Conservation (phyloP, 257 asterid genomes). For the Solanum lycopersicoides region DNA sequence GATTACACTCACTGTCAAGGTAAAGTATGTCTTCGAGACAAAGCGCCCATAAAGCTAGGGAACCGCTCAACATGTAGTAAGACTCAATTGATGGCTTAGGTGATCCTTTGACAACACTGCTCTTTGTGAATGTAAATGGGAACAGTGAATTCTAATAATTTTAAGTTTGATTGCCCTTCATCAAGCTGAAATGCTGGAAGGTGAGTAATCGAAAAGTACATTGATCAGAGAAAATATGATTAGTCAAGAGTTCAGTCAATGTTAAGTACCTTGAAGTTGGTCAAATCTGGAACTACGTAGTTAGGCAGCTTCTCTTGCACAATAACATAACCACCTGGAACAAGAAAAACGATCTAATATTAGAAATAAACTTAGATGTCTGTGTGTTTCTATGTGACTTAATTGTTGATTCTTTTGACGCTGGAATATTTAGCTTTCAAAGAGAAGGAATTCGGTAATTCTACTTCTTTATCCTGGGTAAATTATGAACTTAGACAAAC, state of each 20-base stretch:
- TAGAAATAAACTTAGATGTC: neutral
- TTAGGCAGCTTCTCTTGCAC: constrained; percentile 72
- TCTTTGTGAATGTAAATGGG: neutral
- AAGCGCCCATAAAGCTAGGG: neutral
- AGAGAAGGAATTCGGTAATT: neutral
- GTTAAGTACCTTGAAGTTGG: constrained; percentile 59
- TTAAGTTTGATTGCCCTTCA: neutral
- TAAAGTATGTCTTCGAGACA: neutral
- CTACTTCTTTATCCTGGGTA: neutral
- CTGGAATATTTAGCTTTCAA: neutral
- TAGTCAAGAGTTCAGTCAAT: neutral
- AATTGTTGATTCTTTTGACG: neutral
- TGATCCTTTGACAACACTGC: neutral
- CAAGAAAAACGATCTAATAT: neutral
- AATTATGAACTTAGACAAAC: neutral
- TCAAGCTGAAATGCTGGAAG: neutral
- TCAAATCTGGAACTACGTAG: constrained; percentile 77
- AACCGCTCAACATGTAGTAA: neutral
- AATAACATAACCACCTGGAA: constrained; percentile 69
- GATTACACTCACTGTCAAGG: neutral
- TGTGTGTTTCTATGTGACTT: neutral
- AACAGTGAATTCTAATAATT: neutral
- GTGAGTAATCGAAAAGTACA: neutral
- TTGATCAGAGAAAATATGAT: neutral
- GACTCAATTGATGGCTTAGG: neutral